These are phyloP conservation scores for Aspergillus baeticus DNA, from an alignment of 495 filamentous ascomycete species.

Conservation along the genomic window DNA sequence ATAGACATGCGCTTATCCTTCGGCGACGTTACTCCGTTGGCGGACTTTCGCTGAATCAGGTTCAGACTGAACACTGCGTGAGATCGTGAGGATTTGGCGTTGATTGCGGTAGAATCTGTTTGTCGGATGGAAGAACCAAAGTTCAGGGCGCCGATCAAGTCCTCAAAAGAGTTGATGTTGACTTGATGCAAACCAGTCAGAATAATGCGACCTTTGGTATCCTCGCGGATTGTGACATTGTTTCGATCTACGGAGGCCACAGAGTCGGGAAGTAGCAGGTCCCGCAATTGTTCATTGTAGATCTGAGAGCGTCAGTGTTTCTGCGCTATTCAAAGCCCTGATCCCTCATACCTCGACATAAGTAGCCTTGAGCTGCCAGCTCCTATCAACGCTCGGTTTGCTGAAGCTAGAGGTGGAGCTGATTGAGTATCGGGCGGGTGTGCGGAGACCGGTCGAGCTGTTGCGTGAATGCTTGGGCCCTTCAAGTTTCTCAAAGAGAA, in stretches of 20 bases:
- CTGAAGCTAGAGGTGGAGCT: constrained; percentile 52
- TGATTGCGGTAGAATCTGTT: constrained; percentile 98
- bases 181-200: constrained; percentile 87
- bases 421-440: constrained; percentile 79
- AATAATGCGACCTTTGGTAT: constrained; percentile 92
- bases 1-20: constrained; percentile 88
- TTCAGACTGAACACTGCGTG: constrained; percentile 98
- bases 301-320: constrained; percentile 55
- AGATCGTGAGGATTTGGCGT: constrained; percentile 97
- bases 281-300: constrained; percentile 93
- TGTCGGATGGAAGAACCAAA: constrained; percentile 94
- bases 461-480: constrained; percentile 52
- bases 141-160: constrained; percentile 83
- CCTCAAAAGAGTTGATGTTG: constrained; percentile 87
- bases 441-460: constrained; percentile 74
- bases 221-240: constrained; percentile 83
- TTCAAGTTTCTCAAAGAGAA: constrained; percentile 85
- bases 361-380: constrained; percentile 90
- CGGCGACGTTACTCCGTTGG: constrained; percentile 46
- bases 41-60: constrained; percentile 79
- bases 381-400: constrained; percentile 62
- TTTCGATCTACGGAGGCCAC: constrained; percentile 66
- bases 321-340: not conserved
- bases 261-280: constrained; percentile 81
- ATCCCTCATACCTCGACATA: constrained; percentile 76